phyloP scores from a whole-genome alignment of 2,329 filamentous ascomycete species.

The Coccinonectria pachysandricola region DNA sequence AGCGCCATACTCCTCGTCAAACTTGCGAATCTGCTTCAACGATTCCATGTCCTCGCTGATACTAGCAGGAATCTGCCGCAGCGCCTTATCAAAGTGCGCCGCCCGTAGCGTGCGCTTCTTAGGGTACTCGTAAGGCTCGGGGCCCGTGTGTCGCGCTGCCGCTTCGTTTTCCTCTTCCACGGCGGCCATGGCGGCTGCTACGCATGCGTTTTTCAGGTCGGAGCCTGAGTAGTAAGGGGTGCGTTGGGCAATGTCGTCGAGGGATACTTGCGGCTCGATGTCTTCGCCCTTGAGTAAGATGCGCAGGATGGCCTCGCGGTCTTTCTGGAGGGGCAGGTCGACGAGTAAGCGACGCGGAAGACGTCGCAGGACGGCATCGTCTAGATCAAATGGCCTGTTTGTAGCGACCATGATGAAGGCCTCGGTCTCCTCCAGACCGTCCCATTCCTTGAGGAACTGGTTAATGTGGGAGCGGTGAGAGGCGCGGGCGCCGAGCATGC shows the following conservation, averaged over 20 bases:
- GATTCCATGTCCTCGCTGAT: constrained; percentile 90
- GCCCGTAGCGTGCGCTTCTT: constrained; percentile 42
- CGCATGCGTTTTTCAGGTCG: constrained; percentile 73
- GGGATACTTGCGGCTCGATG: constrained; percentile 49
- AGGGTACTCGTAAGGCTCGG: constrained; percentile 49
- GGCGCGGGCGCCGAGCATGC: constrained; percentile 52
- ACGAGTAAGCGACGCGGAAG: constrained; percentile 63
- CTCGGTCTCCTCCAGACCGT: constrained; percentile 70
- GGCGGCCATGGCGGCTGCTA: constrained; percentile 68
- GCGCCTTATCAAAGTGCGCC: constrained; percentile 73
- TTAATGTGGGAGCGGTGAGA: constrained; percentile 87
- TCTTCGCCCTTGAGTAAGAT: constrained; percentile 62
- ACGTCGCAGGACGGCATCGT: constrained; percentile 74
- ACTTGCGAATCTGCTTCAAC: constrained; percentile 78
- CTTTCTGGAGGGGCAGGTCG: constrained; percentile 57
- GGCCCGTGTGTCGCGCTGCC: constrained; percentile 27
- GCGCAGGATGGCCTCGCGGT: constrained; percentile 57
- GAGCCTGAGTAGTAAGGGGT: constrained; percentile 75
- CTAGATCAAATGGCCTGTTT: constrained; percentile 89
- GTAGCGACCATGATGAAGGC: constrained; percentile 98
- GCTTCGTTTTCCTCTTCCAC: constrained; percentile 59
- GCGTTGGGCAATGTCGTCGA: constrained; percentile 51
- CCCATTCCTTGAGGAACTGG: constrained; percentile 94
- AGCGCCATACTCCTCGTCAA: constrained; percentile 92
- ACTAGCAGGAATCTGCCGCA: constrained; percentile 82